Evolutionary conservation across 306 rosid species (phyloP).

Genomic region (Glycine tomentella): DNA sequence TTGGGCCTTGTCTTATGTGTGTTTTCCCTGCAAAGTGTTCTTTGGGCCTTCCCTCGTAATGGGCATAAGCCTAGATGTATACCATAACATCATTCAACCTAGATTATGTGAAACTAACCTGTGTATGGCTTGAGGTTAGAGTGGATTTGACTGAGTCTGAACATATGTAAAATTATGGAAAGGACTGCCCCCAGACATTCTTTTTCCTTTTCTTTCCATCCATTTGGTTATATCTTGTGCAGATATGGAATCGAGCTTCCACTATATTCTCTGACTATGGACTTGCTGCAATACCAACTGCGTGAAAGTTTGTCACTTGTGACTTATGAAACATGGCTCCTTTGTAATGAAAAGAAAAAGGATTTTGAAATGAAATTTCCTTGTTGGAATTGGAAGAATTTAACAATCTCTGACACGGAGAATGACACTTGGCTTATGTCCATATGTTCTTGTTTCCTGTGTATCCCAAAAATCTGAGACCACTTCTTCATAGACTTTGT

Average conservation of each 20-base stretch:
- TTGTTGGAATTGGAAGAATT: background rate
- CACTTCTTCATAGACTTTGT: background rate
- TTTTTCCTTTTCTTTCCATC: background rate
- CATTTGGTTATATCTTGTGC: background rate
- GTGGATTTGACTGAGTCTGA: background rate
- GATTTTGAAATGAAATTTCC: background rate
- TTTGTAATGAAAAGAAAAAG: background rate
- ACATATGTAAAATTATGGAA: background rate
- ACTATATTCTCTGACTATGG: background rate
- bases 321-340: background rate
- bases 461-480: slow-evolving; percentile 1
- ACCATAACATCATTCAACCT: background rate
- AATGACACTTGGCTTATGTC: slow-evolving; percentile 19
- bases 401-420: background rate
- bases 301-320: slow-evolving; percentile 9
- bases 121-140: background rate
- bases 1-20: too few relatives aligned
- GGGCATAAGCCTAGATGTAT: too few relatives aligned
- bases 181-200: background rate
- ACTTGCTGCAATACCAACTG: background rate
- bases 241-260: background rate
- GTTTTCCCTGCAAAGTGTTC: too few relatives aligned
- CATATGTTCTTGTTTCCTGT: slow-evolving; percentile 4
- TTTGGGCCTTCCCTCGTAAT: too few relatives aligned
- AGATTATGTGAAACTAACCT: slow-evolving; percentile 24